A percentile compares a stretch with the other conserved stretches of the same genome.
Evolutionary conservation across 2,329 filamentous ascomycete species (phyloP).

Genomic region (Ceratocystis destructans): DNA sequence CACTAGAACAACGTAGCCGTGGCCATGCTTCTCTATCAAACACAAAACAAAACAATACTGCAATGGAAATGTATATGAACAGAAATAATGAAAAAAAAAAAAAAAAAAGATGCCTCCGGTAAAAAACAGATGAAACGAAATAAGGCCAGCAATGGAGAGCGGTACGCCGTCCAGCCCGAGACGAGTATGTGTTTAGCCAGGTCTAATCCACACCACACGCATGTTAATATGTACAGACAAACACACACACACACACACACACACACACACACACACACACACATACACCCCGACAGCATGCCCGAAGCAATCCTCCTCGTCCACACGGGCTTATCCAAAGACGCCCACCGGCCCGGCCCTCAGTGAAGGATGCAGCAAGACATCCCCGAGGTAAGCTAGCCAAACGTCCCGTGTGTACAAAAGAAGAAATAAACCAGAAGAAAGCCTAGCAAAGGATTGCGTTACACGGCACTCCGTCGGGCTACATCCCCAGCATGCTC

Average conservation of each 20-base stretch:
- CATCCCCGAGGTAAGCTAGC: too few relatives aligned
- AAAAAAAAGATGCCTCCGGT: conserved; percentile 10
- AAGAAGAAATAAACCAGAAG: too few relatives aligned
- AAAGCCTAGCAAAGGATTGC: too few relatives aligned
- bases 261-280: conserved; percentile 21
- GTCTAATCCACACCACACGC: not conserved
- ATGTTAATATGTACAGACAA: not conserved
- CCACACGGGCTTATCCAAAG: too few relatives aligned
- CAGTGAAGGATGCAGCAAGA: too few relatives aligned
- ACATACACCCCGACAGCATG: not conserved
- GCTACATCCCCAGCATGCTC: conserved; percentile 53
- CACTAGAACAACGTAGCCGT: not conserved
- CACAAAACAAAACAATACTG: conserved; percentile 4
- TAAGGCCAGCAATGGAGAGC: too few relatives aligned
- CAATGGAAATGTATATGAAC: conserved; percentile 13
- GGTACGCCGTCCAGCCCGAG: too few relatives aligned
- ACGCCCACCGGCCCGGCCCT: too few relatives aligned
- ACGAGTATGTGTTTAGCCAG: conserved; percentile 4
- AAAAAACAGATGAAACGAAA: not conserved
- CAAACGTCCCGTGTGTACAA: too few relatives aligned
- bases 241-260: conserved; percentile 22
- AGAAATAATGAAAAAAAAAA: not conserved
- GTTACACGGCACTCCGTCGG: too few relatives aligned
- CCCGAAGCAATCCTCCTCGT: too few relatives aligned
- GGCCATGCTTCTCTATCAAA: not conserved